Conservation (phyloP, 1,284 basidiomycete genomes). For the Ganoderma multipileum region DNA sequence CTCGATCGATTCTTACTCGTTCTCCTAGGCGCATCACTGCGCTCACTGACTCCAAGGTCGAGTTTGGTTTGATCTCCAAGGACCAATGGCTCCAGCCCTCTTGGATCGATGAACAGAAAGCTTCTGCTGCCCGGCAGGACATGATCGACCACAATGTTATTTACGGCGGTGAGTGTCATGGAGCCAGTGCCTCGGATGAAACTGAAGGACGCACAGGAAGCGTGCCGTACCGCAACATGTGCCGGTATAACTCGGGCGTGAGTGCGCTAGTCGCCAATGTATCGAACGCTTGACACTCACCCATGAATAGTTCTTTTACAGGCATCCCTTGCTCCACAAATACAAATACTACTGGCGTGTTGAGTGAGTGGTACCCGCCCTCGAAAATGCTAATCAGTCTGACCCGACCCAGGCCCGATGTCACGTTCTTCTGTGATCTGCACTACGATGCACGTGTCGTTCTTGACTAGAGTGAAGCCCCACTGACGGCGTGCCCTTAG, state of each 20-base stretch:
- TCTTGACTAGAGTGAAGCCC: too few relatives aligned
- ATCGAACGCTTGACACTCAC: slow-evolving; percentile 7
- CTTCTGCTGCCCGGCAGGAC: slow-evolving; percentile 71
- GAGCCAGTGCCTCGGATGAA: not conserved
- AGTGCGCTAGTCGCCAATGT: slow-evolving; percentile 36
- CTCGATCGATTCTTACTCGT: not conserved
- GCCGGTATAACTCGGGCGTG: slow-evolving; percentile 93
- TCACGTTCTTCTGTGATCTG: slow-evolving; percentile 43
- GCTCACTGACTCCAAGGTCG: slow-evolving; percentile 70
- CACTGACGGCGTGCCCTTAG: slow-evolving; percentile 56
- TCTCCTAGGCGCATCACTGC: slow-evolving; percentile 66
- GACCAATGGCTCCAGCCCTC: slow-evolving; percentile 89
- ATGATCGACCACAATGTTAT: slow-evolving; percentile 88
- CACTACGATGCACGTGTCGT: slow-evolving; percentile 37
- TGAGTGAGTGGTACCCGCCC: slow-evolving; percentile 50
- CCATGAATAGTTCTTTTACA: slow-evolving; percentile 78
- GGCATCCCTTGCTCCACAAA: slow-evolving; percentile 78
- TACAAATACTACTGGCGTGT: slow-evolving; percentile 95
- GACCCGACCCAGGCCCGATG: slow-evolving; percentile 36
- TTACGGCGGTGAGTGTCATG: slow-evolving; percentile 73
- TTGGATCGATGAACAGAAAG: slow-evolving; percentile 84
- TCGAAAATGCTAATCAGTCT: not conserved
- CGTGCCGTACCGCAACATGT: slow-evolving; percentile 89
- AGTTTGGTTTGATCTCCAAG: slow-evolving; percentile 84
- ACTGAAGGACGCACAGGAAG: slow-evolving; percentile 51